Base-by-base conservation (phyloP, 192 early-diverging fungal species). In the Coemansia erecta region DNA sequence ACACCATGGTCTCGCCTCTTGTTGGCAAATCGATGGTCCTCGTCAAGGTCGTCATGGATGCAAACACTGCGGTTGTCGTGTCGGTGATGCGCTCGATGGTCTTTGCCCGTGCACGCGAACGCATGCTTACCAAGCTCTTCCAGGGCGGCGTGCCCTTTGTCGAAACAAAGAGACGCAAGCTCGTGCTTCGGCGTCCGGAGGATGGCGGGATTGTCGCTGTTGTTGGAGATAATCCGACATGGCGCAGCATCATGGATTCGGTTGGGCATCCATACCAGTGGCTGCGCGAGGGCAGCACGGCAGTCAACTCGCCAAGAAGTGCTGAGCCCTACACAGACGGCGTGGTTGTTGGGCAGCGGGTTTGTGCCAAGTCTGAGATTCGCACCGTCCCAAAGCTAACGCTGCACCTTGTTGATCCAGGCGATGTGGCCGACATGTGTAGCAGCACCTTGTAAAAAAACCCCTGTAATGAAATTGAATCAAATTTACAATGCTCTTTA, bases 1-100 rank as follows among this genome's bases (percentile, higher is more conserved):
- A 66, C 39, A 39, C 53, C 14, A 60, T 63, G 15, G 45, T 72
- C 0, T 66, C 70, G 35, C 56, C 70, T 28, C 70, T 79, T 14
- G 56, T 79, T n/a, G 63, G 76, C 35, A 72, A 72, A 60, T 79
- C 76, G 10, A 79, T 72, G 65, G 53, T 79, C 4, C 76, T 72
- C 46, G 53, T 79, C 49, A 79, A 79, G 49, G 76, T 72, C 4
- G 17, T 79, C 24, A 57, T 79, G 70, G 70, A 72, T 53, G 46
- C 42, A 3, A 41, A 42, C 24, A 68, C 42, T 17, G 46, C 47
- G 3, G 58, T 72, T 3, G 57, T 79, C 10, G 56, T 79, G 50
- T 63, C 76, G 10, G 65, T 79, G 66, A 26, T 64, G 51, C 70
- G 63, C 56, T 58, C 54, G 9, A 51, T 69, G n/a, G 70, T 79